Conservation (phyloP, 768 basidiomycete species). For the Phylloporus scabripes region DNA sequence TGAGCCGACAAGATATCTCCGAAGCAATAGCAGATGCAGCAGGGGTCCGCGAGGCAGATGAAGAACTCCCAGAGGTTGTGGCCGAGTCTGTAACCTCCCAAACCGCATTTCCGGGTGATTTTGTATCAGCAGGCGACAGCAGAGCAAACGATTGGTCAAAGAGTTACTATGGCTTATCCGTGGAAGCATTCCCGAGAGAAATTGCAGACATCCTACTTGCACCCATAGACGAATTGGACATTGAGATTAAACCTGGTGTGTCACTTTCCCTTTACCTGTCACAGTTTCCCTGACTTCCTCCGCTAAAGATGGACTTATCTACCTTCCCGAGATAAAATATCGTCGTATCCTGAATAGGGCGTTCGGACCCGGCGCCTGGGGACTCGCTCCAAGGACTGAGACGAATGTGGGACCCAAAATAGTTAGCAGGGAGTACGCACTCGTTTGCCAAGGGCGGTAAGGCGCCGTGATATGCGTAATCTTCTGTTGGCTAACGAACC, state of each 20-base stretch:
- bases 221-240: conserved; percentile 68
- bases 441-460: conserved; percentile 88
- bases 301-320: conserved; percentile 77
- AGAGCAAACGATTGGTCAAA: conserved; percentile 75
- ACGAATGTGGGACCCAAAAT: conserved; percentile 84
- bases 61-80: conserved; percentile 15
- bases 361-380: conserved; percentile 97
- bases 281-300: background rate
- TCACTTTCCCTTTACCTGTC: background rate
- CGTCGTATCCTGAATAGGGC: conserved; percentile 86
- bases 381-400: conserved; percentile 88
- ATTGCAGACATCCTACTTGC: conserved; percentile 66
- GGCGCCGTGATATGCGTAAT: conserved; percentile 15
- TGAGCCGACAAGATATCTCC: conserved; percentile 17
- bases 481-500: background rate
- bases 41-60: conserved; percentile 12
- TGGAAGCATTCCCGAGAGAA: conserved; percentile 72
- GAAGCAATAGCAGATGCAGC: conserved; percentile 19
- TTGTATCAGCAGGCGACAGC: conserved; percentile 17
- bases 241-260: conserved; percentile 93
- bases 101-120: conserved; percentile 26
- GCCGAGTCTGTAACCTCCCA: conserved; percentile 15
- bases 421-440: conserved; percentile 90
- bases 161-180: conserved; percentile 77
- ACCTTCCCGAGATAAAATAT: conserved; percentile 97